A percentile compares a stretch with the other conserved stretches of the same genome.
Evolutionary conservation across 106 monocot genomes (phyloP).

Genomic region (Posidonia australis): DNA sequence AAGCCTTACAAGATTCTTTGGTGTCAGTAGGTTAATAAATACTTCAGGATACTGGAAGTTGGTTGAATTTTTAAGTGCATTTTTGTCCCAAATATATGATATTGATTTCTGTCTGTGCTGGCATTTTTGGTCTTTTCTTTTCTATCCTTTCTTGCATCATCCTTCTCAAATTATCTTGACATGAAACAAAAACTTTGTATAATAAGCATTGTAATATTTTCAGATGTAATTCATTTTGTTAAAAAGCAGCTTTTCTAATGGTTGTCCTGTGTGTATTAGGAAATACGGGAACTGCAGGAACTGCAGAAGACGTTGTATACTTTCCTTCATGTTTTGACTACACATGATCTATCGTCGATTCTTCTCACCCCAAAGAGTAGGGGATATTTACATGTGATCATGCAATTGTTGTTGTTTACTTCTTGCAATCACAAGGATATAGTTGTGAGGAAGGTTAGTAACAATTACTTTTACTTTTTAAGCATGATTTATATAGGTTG

Average conservation of each 20-base stretch:
- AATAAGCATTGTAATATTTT: no score
- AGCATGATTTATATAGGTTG: not conserved
- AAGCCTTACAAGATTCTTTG: no score
- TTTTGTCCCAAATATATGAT: no score
- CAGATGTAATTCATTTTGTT: not conserved
- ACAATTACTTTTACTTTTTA: not conserved
- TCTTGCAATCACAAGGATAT: slow-evolving; percentile 82
- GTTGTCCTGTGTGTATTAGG: slow-evolving; percentile 23
- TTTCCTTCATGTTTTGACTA: slow-evolving; percentile 81
- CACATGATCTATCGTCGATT: slow-evolving; percentile 71
- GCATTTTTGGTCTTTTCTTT: no score
- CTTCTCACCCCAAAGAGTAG: slow-evolving; percentile 55
- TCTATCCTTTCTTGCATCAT: no score
- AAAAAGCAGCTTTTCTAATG: not conserved
- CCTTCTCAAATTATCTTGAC: no score
- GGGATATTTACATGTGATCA: slow-evolving; percentile 51
- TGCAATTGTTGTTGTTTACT: slow-evolving; percentile 57
- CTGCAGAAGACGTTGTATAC: slow-evolving; percentile 62
- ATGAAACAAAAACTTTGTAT: no score
- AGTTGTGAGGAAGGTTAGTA: slow-evolving; percentile 62
- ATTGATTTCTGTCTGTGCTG: no score
- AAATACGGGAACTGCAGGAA: slow-evolving; percentile 89
- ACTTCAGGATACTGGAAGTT: no score
- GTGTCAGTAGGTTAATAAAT: no score
- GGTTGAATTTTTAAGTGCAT: no score